Percentiles rank a stretch among this genome's conserved stretches.
Conservation (phyloP, 2,329 filamentous ascomycete genomes). For the Chaetomiaceae sp. region DNA sequence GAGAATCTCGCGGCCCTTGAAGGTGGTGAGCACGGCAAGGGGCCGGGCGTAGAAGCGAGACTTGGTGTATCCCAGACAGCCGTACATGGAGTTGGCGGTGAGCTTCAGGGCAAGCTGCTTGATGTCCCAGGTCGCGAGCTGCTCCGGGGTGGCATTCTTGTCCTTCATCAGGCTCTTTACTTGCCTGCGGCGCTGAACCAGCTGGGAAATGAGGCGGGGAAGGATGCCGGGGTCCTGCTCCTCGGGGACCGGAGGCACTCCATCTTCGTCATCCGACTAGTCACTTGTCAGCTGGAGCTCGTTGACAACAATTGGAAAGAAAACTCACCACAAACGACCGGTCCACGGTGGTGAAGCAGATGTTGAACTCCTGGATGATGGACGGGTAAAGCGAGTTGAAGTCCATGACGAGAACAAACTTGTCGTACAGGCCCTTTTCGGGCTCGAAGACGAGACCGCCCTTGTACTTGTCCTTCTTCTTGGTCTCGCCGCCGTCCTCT, state of each 20-base stretch:
- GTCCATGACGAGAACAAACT: constrained; percentile 98
- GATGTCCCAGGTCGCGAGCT: constrained; percentile 94
- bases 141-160: constrained; percentile 76
- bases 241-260: constrained; percentile 78
- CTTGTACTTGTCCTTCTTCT: constrained; percentile 99
- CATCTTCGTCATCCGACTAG: constrained; percentile 73
- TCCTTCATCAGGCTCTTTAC: constrained; percentile 98
- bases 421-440: constrained; percentile 95
- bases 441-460: constrained; percentile 97
- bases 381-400: constrained; percentile 99
- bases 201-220: constrained; percentile 83
- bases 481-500: constrained; percentile 67
- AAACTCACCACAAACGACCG: constrained; percentile 62
- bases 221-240: constrained; percentile 80
- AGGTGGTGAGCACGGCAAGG: constrained; percentile 91
- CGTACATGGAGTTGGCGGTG: constrained; percentile 99
- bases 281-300: constrained; percentile 1
- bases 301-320: background rate
- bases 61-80: constrained; percentile 93
- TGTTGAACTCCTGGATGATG: constrained; percentile 99
- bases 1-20: constrained; percentile 95
- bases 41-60: constrained; percentile 96
- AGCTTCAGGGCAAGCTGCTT: constrained; percentile 96
- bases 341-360: constrained; percentile 97
- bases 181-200: constrained; percentile 82